Conservation (phyloP, 495 filamentous ascomycete genomes). For the Penicillium lividum region DNA sequence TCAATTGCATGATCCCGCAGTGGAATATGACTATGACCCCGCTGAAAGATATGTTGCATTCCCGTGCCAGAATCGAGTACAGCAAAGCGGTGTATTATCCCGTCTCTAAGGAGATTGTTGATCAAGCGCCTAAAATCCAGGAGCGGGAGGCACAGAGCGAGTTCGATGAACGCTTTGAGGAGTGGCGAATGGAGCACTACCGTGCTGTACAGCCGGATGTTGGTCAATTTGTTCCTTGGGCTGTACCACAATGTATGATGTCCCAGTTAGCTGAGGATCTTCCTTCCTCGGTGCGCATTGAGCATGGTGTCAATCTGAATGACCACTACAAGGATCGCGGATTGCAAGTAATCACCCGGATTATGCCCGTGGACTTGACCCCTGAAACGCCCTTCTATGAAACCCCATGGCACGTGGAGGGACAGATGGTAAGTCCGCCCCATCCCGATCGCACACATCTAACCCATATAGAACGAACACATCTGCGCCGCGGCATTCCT, state of each 20-base stretch:
- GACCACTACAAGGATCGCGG: slow-evolving; percentile 41
- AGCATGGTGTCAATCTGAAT: slow-evolving; percentile 31
- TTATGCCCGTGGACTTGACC: slow-evolving; percentile 36
- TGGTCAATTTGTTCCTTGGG: slow-evolving; percentile 35
- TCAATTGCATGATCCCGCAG: slow-evolving; percentile 42
- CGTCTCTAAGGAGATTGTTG: slow-evolving; percentile 19
- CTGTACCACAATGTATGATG: slow-evolving; percentile 31
- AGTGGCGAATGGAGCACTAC: slow-evolving; percentile 30
- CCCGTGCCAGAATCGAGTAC: slow-evolving; percentile 35
- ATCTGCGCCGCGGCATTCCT: slow-evolving; percentile 38
- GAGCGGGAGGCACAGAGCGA: slow-evolving; percentile 25
- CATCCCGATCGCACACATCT: not conserved
- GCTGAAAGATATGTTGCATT: slow-evolving; percentile 38
- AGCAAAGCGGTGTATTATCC: slow-evolving; percentile 35
- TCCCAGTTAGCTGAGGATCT: slow-evolving; percentile 26
- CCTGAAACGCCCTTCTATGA: slow-evolving; percentile 33
- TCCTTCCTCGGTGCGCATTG: slow-evolving; percentile 25
- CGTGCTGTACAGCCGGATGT: slow-evolving; percentile 33
- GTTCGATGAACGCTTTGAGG: slow-evolving; percentile 27
- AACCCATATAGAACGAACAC: slow-evolving; percentile 38
- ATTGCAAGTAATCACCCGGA: slow-evolving; percentile 41
- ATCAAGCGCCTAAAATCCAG: slow-evolving; percentile 20
- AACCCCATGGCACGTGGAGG: slow-evolving; percentile 44
- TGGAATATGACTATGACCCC: slow-evolving; percentile 43
- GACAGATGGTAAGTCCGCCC: slow-evolving; percentile 31